These are phyloP conservation scores for Hamigera avellanea DNA, from an alignment of 495 filamentous ascomycete genomes.

Conservation along the genomic window DNA sequence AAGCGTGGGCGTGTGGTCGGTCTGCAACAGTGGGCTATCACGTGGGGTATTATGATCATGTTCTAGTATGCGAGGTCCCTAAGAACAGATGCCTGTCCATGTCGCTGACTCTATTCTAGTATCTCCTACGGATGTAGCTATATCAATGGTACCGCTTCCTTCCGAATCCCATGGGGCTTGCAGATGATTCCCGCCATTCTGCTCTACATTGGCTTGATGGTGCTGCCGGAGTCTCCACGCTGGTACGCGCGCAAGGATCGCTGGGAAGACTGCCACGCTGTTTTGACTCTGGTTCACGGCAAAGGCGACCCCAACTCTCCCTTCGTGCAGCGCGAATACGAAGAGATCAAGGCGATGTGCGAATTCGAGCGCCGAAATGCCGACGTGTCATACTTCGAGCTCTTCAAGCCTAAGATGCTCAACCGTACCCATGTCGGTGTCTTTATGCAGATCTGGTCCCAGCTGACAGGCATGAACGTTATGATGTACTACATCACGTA, in stretches of 20 bases:
- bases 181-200: constrained; percentile 62
- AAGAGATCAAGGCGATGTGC: constrained; percentile 57
- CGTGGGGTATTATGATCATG: constrained; percentile 77
- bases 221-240: constrained; percentile 66
- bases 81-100: background rate
- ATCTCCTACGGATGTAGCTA: constrained; percentile 40
- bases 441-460: constrained; percentile 76
- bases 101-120: background rate
- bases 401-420: constrained; percentile 61
- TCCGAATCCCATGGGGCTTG: constrained; percentile 65
- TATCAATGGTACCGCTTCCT: constrained; percentile 47
- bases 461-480: constrained; percentile 77
- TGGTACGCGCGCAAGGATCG: constrained; percentile 67
- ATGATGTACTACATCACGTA: constrained; percentile 56
- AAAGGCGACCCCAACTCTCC: constrained; percentile 50
- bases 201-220: constrained; percentile 47
- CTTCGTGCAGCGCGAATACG: constrained; percentile 52
- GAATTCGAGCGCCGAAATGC: constrained; percentile 55
- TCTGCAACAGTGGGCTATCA: constrained; percentile 69
- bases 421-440: constrained; percentile 64
- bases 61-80: too few relatives aligned
- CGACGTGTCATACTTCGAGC: constrained; percentile 55
- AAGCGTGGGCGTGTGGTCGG: constrained; percentile 62
- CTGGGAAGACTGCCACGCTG: constrained; percentile 56
- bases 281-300: constrained; percentile 56